Evolutionary conservation across 1,284 basidiomycete genomes (phyloP).

Genomic region (Moniliophthora roreri): DNA sequence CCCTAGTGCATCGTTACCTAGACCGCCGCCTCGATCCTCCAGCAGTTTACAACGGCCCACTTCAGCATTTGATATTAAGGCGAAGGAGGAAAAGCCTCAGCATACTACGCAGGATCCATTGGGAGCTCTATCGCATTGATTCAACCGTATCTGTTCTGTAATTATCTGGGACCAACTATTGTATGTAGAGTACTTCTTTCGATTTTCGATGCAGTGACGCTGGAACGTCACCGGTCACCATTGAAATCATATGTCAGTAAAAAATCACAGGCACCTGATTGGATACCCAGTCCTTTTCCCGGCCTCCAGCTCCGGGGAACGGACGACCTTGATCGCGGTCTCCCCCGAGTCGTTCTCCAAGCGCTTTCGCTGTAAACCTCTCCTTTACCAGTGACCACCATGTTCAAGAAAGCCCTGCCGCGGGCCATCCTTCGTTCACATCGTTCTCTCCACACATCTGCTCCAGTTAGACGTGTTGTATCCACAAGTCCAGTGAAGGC

Average conservation of each 20-base stretch:
- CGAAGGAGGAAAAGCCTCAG: constrained; percentile 21
- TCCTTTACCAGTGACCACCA: constrained; percentile 25
- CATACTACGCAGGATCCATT: constrained; percentile 52
- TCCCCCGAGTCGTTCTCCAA: background rate
- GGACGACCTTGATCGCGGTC: background rate
- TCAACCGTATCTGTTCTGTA: constrained; percentile 10
- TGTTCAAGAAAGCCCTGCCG: constrained; percentile 42
- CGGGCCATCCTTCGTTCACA: constrained; percentile 46
- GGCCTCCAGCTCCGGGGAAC: too few relatives aligned
- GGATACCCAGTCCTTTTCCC: constrained; percentile 14
- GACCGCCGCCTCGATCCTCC: constrained; percentile 46
- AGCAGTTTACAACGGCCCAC: constrained; percentile 28
- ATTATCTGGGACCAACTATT: constrained; percentile 3
- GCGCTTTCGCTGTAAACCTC: constrained; percentile 6
- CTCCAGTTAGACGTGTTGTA: constrained; percentile 60
- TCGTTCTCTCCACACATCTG: constrained; percentile 64
- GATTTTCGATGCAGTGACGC: background rate
- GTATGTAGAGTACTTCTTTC: background rate
- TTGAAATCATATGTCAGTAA: background rate
- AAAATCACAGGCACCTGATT: constrained; percentile 46
- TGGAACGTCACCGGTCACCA: too few relatives aligned
- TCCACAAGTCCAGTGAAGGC: constrained; percentile 81
- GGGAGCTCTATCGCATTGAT: constrained; percentile 44
- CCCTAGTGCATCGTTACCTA: constrained; percentile 36
- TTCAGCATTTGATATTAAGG: constrained; percentile 19